Evolutionary conservation across 2,329 filamentous ascomycete species (phyloP).

Genomic region (Raffaelea deltoideospora): DNA sequence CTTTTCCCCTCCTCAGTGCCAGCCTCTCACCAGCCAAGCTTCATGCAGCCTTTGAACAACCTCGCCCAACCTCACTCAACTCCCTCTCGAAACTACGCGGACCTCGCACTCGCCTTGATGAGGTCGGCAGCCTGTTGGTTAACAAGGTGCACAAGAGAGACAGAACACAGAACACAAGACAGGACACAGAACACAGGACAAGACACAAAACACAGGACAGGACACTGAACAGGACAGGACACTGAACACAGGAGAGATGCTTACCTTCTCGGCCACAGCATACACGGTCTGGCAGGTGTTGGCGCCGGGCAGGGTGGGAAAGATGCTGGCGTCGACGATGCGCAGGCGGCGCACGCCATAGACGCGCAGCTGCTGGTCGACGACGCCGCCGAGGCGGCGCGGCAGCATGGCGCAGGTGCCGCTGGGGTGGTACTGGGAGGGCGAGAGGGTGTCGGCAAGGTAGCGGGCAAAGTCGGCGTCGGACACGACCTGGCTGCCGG

Average conservation of each 20-base stretch:
- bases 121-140: neutral
- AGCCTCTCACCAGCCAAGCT: too few relatives aligned
- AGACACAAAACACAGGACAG: too few relatives aligned
- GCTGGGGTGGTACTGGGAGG: conserved; percentile 22
- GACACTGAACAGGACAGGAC: too few relatives aligned
- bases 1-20: too few relatives aligned
- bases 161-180: too few relatives aligned
- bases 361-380: conserved; percentile 52
- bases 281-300: neutral
- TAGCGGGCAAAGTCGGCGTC: conserved; percentile 12
- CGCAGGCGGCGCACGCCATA: conserved; percentile 50
- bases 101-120: neutral
- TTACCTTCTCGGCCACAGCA: neutral
- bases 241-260: neutral
- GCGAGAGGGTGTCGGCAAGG: conserved; percentile 10
- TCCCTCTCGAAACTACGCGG: too few relatives aligned
- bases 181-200: too few relatives aligned
- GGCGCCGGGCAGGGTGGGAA: conserved; percentile 15
- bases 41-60: too few relatives aligned
- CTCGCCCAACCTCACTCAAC: too few relatives aligned
- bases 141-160: too few relatives aligned
- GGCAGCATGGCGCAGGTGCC: conserved; percentile 31
- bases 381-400: conserved; percentile 39
- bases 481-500: conserved; percentile 17
- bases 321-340: conserved; percentile 30